Base-by-base conservation (phyloP, 176 grass and related monocot genomes). In the Juncus effusus region DNA sequence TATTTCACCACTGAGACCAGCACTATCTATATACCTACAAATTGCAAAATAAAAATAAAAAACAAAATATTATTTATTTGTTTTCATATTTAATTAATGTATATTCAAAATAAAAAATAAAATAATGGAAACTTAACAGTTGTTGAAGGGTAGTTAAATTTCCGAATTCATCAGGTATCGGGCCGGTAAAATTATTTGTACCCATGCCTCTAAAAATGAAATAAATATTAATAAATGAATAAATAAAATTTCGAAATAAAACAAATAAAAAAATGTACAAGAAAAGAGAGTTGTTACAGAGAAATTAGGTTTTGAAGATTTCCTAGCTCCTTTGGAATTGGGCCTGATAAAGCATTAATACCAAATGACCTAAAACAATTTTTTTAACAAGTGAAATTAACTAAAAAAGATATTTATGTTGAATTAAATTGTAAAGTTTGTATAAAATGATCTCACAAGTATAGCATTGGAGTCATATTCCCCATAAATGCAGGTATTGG, bases 281-380 rank as follows among this genome's bases (percentile, higher is more conserved):
- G 10, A 41, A 60, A 50, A 77, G 4, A 77, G 19, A 36, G 36
- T 67, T 6, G 84, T 83, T 91, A 96, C 93, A 96, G 40, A 1
- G 5, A 1, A 64, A 36, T 2, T n/a, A 96, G 79, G 51, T 85
- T 79, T 0, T 44, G 51, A 74, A 96, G 92, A 14, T 91, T 89
- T 13, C 93, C 88, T 4, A 96, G 70, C 69, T 91, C 92, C 82
- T 85, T 88, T 9, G 87, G 92, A 64, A 91, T 44, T 55, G 82
- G 16, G 57, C 93, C 93, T 57, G 85, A 82, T 39, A 96, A 96
- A 42, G 87, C 74, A 89, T 96, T 96, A 61, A 60, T 75, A 40
- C 77, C 82, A 7, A 96, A 3, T 71, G 0, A 71, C 72, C 93
- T 90, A 64, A 8, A 45, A 28, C 52, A 54, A 61, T 71, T 7